phyloP scores from a whole-genome alignment of 2,329 filamentous ascomycete species.

The Pseudogymnoascus pannorum region DNA sequence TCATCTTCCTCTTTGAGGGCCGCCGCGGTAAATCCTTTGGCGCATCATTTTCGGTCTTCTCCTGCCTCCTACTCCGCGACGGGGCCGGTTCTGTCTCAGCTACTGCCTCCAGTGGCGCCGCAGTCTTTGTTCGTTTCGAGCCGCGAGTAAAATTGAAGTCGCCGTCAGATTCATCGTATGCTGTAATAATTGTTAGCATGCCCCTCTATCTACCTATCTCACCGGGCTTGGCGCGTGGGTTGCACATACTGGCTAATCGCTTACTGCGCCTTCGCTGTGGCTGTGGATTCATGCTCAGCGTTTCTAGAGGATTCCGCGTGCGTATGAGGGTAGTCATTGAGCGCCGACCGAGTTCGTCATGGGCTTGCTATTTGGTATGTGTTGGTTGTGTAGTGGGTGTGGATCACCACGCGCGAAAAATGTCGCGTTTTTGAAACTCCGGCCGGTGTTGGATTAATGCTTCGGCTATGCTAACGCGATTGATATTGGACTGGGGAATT shows the following conservation, averaged over 20 bases:
- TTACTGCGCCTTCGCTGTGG: slow-evolving; percentile 55
- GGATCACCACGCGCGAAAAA: neutral
- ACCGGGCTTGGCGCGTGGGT: slow-evolving; percentile 8
- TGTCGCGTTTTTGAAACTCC: slow-evolving; percentile 1
- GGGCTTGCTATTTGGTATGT: neutral
- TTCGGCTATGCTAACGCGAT: neutral
- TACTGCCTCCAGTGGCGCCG: slow-evolving; percentile 36
- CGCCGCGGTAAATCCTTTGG: slow-evolving; percentile 34
- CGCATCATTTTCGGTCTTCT: slow-evolving; percentile 32
- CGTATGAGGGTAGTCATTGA: slow-evolving; percentile 66
- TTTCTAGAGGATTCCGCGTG: slow-evolving; percentile 56
- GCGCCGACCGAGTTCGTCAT: slow-evolving; percentile 7
- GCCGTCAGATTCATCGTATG: slow-evolving; percentile 67
- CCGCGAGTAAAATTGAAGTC: slow-evolving; percentile 69
- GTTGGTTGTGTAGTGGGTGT: neutral
- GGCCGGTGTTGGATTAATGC: neutral
- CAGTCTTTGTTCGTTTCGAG: slow-evolving; percentile 57
- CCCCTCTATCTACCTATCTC: slow-evolving; percentile 6
- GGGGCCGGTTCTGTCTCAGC: slow-evolving; percentile 33
- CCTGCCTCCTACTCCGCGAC: slow-evolving; percentile 28
- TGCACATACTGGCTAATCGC: slow-evolving; percentile 52
- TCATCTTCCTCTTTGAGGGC: slow-evolving; percentile 26
- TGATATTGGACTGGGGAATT: neutral
- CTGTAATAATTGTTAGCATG: slow-evolving; percentile 23
- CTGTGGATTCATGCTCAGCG: slow-evolving; percentile 59